Percentiles rank a stretch among this genome's conserved stretches.
These are phyloP conservation scores for Dorcoceras hygrometricum DNA, from an alignment of 257 asterid species.

Conservation along the genomic window DNA sequence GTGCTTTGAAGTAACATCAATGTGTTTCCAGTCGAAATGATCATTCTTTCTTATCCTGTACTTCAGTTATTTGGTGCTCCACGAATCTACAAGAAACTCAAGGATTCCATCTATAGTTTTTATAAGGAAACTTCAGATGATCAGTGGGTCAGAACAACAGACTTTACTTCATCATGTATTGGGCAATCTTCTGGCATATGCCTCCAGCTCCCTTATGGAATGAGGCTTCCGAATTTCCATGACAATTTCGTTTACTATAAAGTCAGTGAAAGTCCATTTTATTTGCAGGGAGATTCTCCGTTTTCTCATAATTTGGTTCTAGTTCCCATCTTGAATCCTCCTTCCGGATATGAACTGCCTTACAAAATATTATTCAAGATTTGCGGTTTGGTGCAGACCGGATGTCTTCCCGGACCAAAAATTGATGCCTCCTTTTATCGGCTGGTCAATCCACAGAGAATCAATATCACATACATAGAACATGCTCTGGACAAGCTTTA, in stretches of 20 bases:
- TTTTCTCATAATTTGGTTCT: slow-evolving; percentile 41
- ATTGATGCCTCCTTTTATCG: slow-evolving; percentile 47
- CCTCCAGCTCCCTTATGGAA: slow-evolving; percentile 50
- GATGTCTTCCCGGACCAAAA: slow-evolving; percentile 76
- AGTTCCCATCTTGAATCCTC: slow-evolving; percentile 71
- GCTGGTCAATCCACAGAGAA: slow-evolving; percentile 44
- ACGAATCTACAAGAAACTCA: slow-evolving; percentile 58
- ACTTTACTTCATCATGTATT: slow-evolving; percentile 55
- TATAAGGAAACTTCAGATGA: slow-evolving; percentile 54
- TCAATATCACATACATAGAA: slow-evolving; percentile 43
- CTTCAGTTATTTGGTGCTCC: slow-evolving; percentile 78
- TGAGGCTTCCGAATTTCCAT: slow-evolving; percentile 57
- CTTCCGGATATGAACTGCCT: slow-evolving; percentile 42
- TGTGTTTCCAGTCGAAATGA: slow-evolving; percentile 1
- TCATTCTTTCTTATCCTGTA: background rate
- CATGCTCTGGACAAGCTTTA: slow-evolving; percentile 63
- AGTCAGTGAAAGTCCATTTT: slow-evolving; percentile 43
- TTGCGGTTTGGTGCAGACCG: slow-evolving; percentile 69
- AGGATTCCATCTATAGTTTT: slow-evolving; percentile 33
- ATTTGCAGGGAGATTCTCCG: slow-evolving; percentile 39
- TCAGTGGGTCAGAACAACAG: slow-evolving; percentile 88
- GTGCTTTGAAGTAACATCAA: background rate
- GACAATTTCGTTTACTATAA: slow-evolving; percentile 50
- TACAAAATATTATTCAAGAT: slow-evolving; percentile 58
- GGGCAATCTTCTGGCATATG: slow-evolving; percentile 89